Evolutionary conservation across 2,329 filamentous ascomycete species (phyloP).

Genomic region (Coniochaeta prunicola): DNA sequence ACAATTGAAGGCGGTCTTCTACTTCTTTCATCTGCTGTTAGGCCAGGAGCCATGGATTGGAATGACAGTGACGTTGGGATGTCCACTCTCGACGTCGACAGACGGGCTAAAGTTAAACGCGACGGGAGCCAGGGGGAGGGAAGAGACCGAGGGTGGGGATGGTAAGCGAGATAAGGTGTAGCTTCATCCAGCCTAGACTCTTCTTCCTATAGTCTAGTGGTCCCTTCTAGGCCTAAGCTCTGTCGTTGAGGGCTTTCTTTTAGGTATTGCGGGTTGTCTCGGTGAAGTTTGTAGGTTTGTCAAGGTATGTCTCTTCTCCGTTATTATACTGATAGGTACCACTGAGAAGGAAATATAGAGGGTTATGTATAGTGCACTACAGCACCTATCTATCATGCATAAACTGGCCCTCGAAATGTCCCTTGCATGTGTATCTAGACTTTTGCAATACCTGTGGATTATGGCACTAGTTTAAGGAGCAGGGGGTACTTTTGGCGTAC

Average conservation of each 20-base stretch:
- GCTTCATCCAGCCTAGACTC: not conserved
- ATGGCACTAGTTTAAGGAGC: no score
- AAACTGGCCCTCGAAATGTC: not conserved
- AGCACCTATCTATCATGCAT: no score
- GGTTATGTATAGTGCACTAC: no score
- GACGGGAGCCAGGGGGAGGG: not conserved
- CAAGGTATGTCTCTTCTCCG: no score
- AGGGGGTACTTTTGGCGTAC: not conserved
- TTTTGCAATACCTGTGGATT: no score
- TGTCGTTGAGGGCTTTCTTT: not conserved
- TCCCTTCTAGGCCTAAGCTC: no score
- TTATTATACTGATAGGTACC: no score
- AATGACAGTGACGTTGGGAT: not conserved
- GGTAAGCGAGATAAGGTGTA: not conserved
- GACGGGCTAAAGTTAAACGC: not conserved
- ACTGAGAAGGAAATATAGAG: no score
- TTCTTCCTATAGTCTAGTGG: no score
- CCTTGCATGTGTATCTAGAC: not conserved
- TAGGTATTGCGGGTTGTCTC: not conserved
- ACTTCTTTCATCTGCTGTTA: not conserved
- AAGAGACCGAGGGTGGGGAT: not conserved
- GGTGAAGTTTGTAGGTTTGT: not conserved
- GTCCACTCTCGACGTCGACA: not conserved
- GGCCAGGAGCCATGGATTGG: slow-evolving; percentile 1
- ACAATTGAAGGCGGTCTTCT: not conserved